Evolutionary conservation across 176 grass and related monocot species (phyloP), one percentile per base, ranked within the genome.

Genomic region (Thinopyrum elongatum): DNA sequence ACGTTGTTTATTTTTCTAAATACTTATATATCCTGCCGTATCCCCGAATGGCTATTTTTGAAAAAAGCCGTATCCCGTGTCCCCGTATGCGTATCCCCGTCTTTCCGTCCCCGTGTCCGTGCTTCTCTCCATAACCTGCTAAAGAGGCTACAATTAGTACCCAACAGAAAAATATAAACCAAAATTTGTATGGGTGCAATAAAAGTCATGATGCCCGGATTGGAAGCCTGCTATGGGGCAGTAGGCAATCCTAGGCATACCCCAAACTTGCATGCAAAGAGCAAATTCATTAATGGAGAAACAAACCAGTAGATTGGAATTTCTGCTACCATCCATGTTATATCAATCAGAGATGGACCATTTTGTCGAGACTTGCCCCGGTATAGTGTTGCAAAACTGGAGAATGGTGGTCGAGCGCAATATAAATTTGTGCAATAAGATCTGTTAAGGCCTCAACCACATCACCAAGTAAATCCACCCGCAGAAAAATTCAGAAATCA

Each of bases 401-500:
- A 89, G 89, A 91, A 65, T 94, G 91, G 83, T 94, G 92, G 53
- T 94, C 92, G 3, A 94, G 80, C 47, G 84, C 89, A 59, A 89
- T 84, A 51, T 91, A 91, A 30, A 91, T 91, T 88, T 91, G 89
- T 63, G 87, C 86, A 91, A 94, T 89, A 84, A 94, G 89, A 89
- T 71, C 53, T 14, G 84, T 81, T 63, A 94, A 88, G 78, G 84
- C 57, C 72, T 94, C 92, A 89, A 94, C 92, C 64, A 89, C 92
- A 78, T 94, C 92, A 67, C 92, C 92, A 59, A 94, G 87, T 74
- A 94, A 88, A 94, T 94, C 92, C 67, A 94, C 92, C 89, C 89
- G 92, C 49, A 58, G 25, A 63, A 72, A 33, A 78, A 35, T 6
- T 26, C 19, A 59, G 15, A 78, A 78, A 55, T 25, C 8, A 19